A percentile compares a stretch with the other conserved stretches of the same genome.
These are phyloP conservation scores for Blastobotrys muscicola DNA, from an alignment of 805 yeast genomes.

Conservation along the genomic window DNA sequence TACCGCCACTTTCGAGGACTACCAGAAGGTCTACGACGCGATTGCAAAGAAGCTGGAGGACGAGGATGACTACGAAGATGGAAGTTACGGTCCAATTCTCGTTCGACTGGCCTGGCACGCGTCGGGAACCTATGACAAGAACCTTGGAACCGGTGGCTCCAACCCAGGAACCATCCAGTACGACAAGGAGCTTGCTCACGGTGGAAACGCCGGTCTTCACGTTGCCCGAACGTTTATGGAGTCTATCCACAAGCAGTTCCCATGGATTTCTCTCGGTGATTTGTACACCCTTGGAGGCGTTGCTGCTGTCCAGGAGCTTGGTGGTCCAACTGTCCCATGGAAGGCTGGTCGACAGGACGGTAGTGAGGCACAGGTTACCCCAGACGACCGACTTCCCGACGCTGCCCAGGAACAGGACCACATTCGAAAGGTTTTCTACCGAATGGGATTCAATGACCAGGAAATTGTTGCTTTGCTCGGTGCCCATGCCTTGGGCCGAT, in stretches of 20 bases:
- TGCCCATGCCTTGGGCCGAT: constrained; percentile 70
- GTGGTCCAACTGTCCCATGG: constrained; percentile 73
- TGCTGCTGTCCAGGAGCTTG: constrained; percentile 65
- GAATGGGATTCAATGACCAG: constrained; percentile 60
- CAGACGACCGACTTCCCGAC: constrained; percentile 65
- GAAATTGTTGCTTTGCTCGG: constrained; percentile 69
- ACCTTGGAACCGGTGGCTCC: constrained; percentile 38
- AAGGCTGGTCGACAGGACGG: constrained; percentile 67
- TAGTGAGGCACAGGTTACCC: constrained; percentile 41
- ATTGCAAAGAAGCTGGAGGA: constrained; percentile 53
- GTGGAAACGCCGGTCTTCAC: constrained; percentile 56
- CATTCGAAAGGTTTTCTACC: constrained; percentile 50
- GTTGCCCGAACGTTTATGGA: constrained; percentile 48
- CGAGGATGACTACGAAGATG: constrained; percentile 46
- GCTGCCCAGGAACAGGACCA: constrained; percentile 58
- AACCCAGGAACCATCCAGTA: constrained; percentile 60
- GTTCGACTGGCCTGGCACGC: constrained; percentile 75
- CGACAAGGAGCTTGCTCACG: constrained; percentile 41
- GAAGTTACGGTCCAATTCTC: constrained; percentile 62
- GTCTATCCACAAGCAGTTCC: constrained; percentile 46
- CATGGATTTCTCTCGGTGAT: constrained; percentile 73
- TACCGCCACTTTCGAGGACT: constrained; percentile 38
- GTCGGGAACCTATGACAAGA: constrained; percentile 63
- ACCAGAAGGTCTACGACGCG: constrained; percentile 67
- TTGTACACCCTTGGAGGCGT: constrained; percentile 74